A percentile compares a stretch with the other conserved stretches of the same genome.
These are phyloP conservation scores for Citrus cavaleriei DNA, from an alignment of 345 rosid genomes.

Conservation along the genomic window DNA sequence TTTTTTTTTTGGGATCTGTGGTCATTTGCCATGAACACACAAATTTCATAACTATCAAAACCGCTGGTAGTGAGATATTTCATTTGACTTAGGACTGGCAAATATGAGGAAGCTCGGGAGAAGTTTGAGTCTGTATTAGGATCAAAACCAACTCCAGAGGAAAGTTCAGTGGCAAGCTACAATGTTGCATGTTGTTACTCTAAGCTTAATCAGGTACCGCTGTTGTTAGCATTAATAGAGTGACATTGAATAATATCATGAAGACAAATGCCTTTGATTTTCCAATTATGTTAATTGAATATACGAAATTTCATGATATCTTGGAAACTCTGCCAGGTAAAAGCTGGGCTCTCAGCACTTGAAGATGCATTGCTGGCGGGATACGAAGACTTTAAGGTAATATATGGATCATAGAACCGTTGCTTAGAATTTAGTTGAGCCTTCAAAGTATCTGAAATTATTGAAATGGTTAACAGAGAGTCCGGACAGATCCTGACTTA, in stretches of 20 bases:
- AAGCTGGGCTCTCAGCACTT: slow-evolving; percentile 89
- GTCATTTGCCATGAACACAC: not conserved
- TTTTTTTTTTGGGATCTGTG: not conserved
- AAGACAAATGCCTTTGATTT: not conserved
- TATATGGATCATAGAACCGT: not conserved
- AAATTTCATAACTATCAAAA: not conserved
- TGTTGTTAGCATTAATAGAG: not conserved
- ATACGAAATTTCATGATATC: not conserved
- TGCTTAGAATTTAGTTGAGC: not conserved
- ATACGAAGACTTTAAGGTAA: slow-evolving; percentile 91
- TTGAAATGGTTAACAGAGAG: slow-evolving; percentile 50
- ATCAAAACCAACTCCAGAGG: slow-evolving; percentile 66
- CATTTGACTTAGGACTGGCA: slow-evolving; percentile 44
- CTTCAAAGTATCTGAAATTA: slow-evolving; percentile 4
- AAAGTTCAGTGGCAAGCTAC: slow-evolving; percentile 85
- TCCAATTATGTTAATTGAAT: not conserved
- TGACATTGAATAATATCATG: not conserved
- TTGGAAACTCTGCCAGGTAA: slow-evolving; percentile 39
- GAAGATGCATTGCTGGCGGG: slow-evolving; percentile 84
- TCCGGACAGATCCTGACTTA: slow-evolving; percentile 85
- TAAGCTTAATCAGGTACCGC: slow-evolving; percentile 78
- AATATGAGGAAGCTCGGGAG: slow-evolving; percentile 80
- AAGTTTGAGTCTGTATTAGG: slow-evolving; percentile 96
- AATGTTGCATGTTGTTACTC: slow-evolving; percentile 95
- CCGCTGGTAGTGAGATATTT: not conserved